Evolutionary conservation across 495 filamentous ascomycete genomes (phyloP).

Genomic region (Penicillium goetzii): DNA sequence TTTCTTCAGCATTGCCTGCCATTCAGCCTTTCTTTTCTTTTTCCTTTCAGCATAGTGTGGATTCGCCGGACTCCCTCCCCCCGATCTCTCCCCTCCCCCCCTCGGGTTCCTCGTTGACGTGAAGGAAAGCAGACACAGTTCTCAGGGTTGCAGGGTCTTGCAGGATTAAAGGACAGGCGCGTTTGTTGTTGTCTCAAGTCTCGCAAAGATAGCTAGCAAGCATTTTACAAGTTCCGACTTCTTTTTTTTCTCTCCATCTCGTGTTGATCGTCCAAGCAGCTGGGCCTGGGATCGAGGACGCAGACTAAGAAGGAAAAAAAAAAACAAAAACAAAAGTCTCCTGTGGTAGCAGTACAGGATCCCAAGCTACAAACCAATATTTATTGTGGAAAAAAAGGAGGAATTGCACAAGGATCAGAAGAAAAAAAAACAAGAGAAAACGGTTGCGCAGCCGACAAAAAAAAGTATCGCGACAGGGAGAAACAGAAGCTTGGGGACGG

Average conservation of each 20-base stretch:
- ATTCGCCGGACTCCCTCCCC: slow-evolving; percentile 5
- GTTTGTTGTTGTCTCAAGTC: slow-evolving; percentile 47
- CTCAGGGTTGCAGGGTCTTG: slow-evolving; percentile 28
- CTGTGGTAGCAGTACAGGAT: slow-evolving; percentile 30
- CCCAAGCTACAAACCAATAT: slow-evolving; percentile 18
- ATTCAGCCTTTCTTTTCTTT: neutral
- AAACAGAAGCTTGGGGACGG: slow-evolving; percentile 3
- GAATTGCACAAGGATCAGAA: slow-evolving; percentile 22
- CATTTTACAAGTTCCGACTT: slow-evolving; percentile 54
- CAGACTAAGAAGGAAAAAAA: slow-evolving; percentile 34
- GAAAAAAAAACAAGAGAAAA: slow-evolving; percentile 26
- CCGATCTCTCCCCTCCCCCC: slow-evolving; percentile 16
- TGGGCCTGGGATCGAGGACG: slow-evolving; percentile 33
- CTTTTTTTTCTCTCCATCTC: slow-evolving; percentile 45
- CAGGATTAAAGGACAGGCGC: slow-evolving; percentile 33
- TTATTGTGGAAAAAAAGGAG: slow-evolving; percentile 18
- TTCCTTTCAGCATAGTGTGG: slow-evolving; percentile 6
- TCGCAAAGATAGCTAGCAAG: slow-evolving; percentile 56
- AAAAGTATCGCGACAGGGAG: slow-evolving; percentile 17
- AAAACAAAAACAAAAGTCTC: slow-evolving; percentile 28
- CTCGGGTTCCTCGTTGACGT: slow-evolving; percentile 18
- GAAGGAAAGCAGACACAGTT: slow-evolving; percentile 32
- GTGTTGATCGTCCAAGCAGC: slow-evolving; percentile 40
- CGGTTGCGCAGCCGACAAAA: slow-evolving; percentile 17
- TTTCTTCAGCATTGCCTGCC: neutral